Conservation (phyloP, 1,284 basidiomycete species). For the Puccinia hordei region DNA sequence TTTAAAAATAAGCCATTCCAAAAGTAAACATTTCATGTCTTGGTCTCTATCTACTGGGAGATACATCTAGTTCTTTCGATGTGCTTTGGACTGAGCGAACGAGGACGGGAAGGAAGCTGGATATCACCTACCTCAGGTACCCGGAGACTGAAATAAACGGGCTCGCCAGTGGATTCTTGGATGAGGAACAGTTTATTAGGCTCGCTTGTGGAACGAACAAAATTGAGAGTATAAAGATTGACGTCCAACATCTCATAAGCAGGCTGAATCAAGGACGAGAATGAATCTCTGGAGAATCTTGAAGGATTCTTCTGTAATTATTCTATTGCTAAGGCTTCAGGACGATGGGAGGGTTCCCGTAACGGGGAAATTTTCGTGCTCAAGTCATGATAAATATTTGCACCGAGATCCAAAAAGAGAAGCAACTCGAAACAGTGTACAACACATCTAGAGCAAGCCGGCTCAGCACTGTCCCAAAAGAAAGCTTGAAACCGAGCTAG, state of each 20-base stretch:
- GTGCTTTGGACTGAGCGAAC: not conserved
- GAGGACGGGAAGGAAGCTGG: not conserved
- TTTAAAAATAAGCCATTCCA: not conserved
- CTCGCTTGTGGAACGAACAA: slow-evolving; percentile 34
- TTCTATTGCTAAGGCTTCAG: no score
- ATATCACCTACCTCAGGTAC: slow-evolving; percentile 10
- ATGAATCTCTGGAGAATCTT: no score
- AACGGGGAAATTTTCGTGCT: no score
- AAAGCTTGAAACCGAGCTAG: no score
- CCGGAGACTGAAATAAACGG: slow-evolving; percentile 29
- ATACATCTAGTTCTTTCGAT: no score
- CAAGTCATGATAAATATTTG: no score
- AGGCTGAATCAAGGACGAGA: not conserved
- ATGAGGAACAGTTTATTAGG: slow-evolving; percentile 35
- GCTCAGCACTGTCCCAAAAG: no score
- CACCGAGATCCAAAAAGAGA: no score
- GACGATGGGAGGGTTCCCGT: no score
- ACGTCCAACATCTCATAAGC: slow-evolving; percentile 30
- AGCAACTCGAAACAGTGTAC: no score
- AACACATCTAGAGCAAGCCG: no score
- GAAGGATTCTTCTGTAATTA: no score
- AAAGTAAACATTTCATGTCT: not conserved
- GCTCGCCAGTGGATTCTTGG: slow-evolving; percentile 39
- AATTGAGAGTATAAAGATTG: slow-evolving; percentile 38
- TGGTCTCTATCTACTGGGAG: not conserved